Conservation (phyloP, 176 grass and related monocot species). For the Bromus sterilis region DNA sequence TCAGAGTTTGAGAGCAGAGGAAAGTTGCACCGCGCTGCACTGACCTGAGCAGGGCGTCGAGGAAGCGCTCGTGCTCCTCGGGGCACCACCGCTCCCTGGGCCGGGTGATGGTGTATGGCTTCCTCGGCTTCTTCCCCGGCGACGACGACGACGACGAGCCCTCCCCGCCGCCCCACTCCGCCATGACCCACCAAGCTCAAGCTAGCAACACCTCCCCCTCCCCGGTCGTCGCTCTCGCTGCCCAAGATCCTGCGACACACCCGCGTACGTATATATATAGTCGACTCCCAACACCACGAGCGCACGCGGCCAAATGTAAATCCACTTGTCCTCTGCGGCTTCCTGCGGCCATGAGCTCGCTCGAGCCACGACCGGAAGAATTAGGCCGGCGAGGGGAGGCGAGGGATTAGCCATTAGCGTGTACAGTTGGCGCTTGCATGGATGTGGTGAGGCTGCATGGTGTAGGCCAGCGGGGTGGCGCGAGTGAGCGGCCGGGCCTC, state of each 20-base stretch:
- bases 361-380: neutral
- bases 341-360: neutral
- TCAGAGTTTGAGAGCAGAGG: neutral
- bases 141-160: neutral
- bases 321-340: neutral
- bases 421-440: constrained; percentile 36
- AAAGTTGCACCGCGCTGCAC: neutral
- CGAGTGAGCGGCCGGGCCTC: constrained; percentile 2
- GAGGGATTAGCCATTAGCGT: neutral
- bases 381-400: neutral
- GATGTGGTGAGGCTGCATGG: neutral
- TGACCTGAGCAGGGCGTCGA: constrained; percentile 79
- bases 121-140: constrained; percentile 61
- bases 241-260: neutral
- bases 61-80: constrained; percentile 91
- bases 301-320: neutral
- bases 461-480: neutral
- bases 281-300: neutral
- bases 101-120: constrained; percentile 86
- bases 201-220: too few relatives aligned
- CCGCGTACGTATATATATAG: neutral
- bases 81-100: constrained; percentile 54
- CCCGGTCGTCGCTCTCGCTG: neutral
- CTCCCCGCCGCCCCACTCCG: neutral
- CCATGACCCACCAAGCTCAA: neutral